A percentile compares a stretch with the other conserved stretches of the same genome.
These are phyloP conservation scores for Handroanthus guayacan DNA, from an alignment of 257 asterid species.

Conservation along the genomic window DNA sequence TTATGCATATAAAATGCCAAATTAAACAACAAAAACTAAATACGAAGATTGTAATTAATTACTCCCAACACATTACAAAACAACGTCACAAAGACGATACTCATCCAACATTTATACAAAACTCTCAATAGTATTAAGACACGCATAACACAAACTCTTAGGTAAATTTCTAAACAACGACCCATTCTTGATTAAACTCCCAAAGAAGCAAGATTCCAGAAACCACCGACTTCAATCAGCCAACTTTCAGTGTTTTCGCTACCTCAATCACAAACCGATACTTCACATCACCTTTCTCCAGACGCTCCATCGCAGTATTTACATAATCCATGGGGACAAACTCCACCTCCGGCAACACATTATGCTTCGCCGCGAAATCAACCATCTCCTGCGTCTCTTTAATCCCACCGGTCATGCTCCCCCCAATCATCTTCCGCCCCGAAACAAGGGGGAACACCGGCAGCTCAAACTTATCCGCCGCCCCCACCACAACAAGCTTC, in stretches of 20 bases:
- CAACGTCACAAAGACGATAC: too few relatives aligned
- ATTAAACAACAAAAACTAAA: too few relatives aligned
- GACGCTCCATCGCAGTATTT: constrained; percentile 37
- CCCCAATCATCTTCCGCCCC: constrained; percentile 27
- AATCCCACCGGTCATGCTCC: constrained; percentile 41
- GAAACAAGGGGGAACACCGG: constrained; percentile 28
- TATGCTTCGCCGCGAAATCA: constrained; percentile 35
- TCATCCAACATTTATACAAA: too few relatives aligned
- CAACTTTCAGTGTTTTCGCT: constrained; percentile 24
- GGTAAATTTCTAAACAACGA: too few relatives aligned
- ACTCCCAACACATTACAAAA: too few relatives aligned
- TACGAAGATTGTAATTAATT: too few relatives aligned
- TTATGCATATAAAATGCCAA: too few relatives aligned
- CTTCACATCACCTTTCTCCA: constrained; percentile 32
- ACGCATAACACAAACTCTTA: too few relatives aligned
- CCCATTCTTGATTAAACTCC: background rate
- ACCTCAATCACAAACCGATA: constrained; percentile 40
- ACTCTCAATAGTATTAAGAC: too few relatives aligned
- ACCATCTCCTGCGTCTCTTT: constrained; percentile 46
- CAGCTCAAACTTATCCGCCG: constrained; percentile 36
- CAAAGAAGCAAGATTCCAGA: background rate
- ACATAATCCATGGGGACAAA: constrained; percentile 19
- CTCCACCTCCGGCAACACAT: constrained; percentile 32
- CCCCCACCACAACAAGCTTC: constrained; percentile 13
- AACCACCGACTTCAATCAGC: background rate